These are phyloP conservation scores for Trichoderma sp. DNA, from an alignment of 2,329 filamentous ascomycete species.

Conservation along the genomic window DNA sequence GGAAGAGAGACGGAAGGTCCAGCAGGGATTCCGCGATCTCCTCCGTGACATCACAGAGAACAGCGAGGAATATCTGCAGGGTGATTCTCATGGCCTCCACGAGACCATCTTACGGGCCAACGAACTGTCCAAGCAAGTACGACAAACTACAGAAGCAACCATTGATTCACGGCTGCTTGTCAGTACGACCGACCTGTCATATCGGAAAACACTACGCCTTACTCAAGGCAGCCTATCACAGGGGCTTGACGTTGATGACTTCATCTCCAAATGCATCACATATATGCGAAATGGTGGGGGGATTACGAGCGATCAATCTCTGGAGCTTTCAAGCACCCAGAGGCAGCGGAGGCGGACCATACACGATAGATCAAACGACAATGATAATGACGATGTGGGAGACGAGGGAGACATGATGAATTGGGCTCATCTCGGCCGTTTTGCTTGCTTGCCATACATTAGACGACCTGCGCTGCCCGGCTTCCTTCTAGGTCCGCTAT, in stretches of 20 bases:
- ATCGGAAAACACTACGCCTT: slow-evolving; percentile 73
- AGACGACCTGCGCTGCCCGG: slow-evolving; percentile 73
- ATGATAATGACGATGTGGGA: slow-evolving; percentile 58
- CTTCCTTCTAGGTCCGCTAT: slow-evolving; percentile 85
- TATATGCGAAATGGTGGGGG: slow-evolving; percentile 75
- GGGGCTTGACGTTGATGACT: slow-evolving; percentile 85
- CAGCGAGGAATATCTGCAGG: slow-evolving; percentile 68
- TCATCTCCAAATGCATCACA: slow-evolving; percentile 82
- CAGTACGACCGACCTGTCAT: slow-evolving; percentile 73
- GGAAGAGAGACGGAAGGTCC: slow-evolving; percentile 68
- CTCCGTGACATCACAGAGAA: slow-evolving; percentile 61
- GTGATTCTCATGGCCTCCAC: slow-evolving; percentile 62
- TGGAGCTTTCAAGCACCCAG: slow-evolving; percentile 51
- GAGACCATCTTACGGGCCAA: slow-evolving; percentile 67
- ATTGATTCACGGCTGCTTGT: slow-evolving; percentile 87
- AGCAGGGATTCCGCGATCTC: slow-evolving; percentile 69
- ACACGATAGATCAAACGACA: slow-evolving; percentile 43
- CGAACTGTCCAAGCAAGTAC: slow-evolving; percentile 63
- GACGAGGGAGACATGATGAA: slow-evolving; percentile 76
- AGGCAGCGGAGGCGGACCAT: slow-evolving; percentile 40
- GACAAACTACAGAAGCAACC: slow-evolving; percentile 86
- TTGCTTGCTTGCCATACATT: slow-evolving; percentile 71
- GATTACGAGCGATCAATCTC: slow-evolving; percentile 50
- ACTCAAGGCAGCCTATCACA: slow-evolving; percentile 69
- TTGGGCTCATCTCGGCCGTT: slow-evolving; percentile 80